These are phyloP conservation scores for Chalara sp. DNA, from an alignment of 2,329 filamentous ascomycete genomes.

Conservation along the genomic window DNA sequence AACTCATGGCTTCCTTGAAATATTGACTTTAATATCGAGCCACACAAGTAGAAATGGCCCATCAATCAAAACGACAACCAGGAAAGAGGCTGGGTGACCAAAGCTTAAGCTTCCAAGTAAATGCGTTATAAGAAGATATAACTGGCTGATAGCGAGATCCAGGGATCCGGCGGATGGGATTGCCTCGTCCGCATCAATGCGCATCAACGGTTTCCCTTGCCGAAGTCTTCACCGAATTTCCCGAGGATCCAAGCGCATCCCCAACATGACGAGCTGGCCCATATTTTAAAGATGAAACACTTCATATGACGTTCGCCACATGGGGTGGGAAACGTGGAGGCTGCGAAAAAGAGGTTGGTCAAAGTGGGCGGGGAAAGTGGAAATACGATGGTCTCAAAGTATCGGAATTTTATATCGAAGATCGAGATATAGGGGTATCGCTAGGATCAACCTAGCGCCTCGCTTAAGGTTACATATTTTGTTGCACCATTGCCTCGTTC, in stretches of 20 bases:
- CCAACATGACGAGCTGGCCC: too few species aligned
- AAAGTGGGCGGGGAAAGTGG: background rate
- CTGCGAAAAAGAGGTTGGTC: background rate
- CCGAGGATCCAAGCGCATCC: too few species aligned
- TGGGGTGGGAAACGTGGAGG: background rate
- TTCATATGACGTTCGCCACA: background rate
- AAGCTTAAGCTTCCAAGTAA: background rate
- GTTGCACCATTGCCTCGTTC: too few species aligned
- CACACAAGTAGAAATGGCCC: background rate
- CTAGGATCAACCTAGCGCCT: background rate
- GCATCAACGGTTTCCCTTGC: background rate
- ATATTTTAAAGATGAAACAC: background rate
- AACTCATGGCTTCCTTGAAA: background rate
- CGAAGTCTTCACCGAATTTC: too few species aligned
- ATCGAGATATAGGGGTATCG: background rate
- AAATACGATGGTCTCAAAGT: too few species aligned
- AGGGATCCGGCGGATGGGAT: background rate
- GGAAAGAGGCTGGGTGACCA: background rate
- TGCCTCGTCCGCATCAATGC: background rate
- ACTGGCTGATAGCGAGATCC: background rate
- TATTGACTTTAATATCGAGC: background rate
- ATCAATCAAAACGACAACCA: background rate
- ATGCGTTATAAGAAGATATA: background rate
- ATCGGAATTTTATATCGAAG: background rate
- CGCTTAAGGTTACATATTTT: background rate